A percentile compares a stretch with the other conserved stretches of the same genome.
phyloP scores from a whole-genome alignment of 805 yeast genomes.

The Clavispora asparagi region DNA sequence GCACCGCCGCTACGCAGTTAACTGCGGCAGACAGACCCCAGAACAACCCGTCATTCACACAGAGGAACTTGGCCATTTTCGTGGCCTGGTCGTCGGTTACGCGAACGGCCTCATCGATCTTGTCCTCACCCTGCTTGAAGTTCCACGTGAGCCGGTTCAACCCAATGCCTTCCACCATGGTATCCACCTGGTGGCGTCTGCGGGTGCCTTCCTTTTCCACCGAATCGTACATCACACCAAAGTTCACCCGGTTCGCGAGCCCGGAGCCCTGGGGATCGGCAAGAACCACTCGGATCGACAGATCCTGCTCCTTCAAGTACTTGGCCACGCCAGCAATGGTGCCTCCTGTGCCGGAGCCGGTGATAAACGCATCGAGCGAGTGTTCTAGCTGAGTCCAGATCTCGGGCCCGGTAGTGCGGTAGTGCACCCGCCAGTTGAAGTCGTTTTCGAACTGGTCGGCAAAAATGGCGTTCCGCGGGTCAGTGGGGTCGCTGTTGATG shows the following conservation, averaged over 20 bases:
- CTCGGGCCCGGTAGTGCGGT: slow-evolving; percentile 85
- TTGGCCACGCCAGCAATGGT: slow-evolving; percentile 23
- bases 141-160: slow-evolving; percentile 81
- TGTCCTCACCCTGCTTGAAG: slow-evolving; percentile 63
- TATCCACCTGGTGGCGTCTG: slow-evolving; percentile 94
- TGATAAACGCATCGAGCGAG: slow-evolving; percentile 66
- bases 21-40: slow-evolving; percentile 93
- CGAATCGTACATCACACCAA: slow-evolving; percentile 88
- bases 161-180: slow-evolving; percentile 91
- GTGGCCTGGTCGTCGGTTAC: slow-evolving; percentile 79
- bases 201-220: slow-evolving; percentile 91
- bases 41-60: slow-evolving; percentile 82
- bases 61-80: slow-evolving; percentile 80
- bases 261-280: slow-evolving; percentile 99
- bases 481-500: slow-evolving; percentile 35
- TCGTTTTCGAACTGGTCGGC: slow-evolving; percentile 96
- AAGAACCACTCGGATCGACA: slow-evolving; percentile 48
- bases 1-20: slow-evolving; percentile 84
- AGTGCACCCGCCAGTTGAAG: slow-evolving; percentile 83
- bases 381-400: slow-evolving; percentile 70
- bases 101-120: slow-evolving; percentile 72
- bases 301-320: slow-evolving; percentile 40
- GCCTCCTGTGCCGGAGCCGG: slow-evolving; percentile 90
- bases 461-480: slow-evolving; percentile 59
- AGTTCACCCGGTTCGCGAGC: slow-evolving; percentile 73